Conservation (phyloP, 179 eudicot species). For the Nepenthes alata region DNA sequence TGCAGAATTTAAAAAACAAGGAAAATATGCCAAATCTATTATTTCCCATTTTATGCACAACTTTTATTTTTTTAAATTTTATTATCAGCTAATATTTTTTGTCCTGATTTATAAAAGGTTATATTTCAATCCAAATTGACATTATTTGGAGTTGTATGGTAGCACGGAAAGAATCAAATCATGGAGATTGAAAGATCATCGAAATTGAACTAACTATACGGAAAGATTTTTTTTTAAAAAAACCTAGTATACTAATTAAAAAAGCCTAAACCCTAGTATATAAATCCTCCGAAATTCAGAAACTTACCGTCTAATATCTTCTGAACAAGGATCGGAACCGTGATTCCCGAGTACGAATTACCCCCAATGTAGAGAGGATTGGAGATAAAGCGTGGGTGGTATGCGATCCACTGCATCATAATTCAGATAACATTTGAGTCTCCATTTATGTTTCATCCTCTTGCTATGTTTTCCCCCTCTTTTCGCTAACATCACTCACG, state of each 20-base stretch:
- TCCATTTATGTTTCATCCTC: background rate
- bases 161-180: background rate
- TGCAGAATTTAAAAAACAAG: no score
- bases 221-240: no score
- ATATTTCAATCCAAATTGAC: background rate
- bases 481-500: background rate
- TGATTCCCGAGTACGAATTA: slow-evolving; percentile 23
- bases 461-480: background rate
- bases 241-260: background rate
- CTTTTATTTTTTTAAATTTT: no score
- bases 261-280: background rate
- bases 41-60: no score
- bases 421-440: background rate
- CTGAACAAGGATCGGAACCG: slow-evolving; percentile 14
- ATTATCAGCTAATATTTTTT: no score
- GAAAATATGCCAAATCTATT: no score
- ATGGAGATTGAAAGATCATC: background rate
- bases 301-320: slow-evolving; percentile 15
- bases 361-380: slow-evolving; percentile 26
- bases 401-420: slow-evolving; percentile 20
- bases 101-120: no score
- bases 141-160: no score
- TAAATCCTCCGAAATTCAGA: background rate
- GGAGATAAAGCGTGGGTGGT: slow-evolving; percentile 18
- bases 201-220: no score